Evolutionary conservation across 257 asterid genomes (phyloP).

Genomic region (Capsicum pubescens): DNA sequence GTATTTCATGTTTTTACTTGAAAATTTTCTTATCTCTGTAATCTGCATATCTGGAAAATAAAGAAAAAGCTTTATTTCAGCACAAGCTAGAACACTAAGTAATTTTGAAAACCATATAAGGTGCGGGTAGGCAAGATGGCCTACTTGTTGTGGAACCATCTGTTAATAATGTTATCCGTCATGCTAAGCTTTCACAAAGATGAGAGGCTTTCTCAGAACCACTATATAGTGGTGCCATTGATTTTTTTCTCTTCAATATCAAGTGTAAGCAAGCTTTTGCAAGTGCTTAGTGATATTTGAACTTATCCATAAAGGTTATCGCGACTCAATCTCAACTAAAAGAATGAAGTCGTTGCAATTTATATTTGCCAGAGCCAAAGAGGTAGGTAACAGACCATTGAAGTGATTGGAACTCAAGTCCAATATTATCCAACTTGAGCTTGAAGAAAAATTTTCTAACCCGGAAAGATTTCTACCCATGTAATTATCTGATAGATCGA

Average conservation of each 20-base stretch:
- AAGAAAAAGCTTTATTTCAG: too few relatives aligned
- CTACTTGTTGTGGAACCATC: too few relatives aligned
- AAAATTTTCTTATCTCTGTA: not conserved
- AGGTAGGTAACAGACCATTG: not conserved
- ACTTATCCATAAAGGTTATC: slow-evolving; percentile 36
- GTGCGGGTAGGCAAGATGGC: too few relatives aligned
- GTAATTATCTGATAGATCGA: slow-evolving; percentile 10
- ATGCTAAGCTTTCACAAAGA: not conserved
- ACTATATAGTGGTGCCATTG: slow-evolving; percentile 26
- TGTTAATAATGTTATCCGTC: not conserved
- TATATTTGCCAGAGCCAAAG: not conserved
- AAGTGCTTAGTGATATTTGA: slow-evolving; percentile 9
- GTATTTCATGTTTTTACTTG: not conserved
- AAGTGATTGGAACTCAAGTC: not conserved
- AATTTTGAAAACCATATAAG: too few relatives aligned
- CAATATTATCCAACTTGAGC: not conserved
- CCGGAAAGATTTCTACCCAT: not conserved
- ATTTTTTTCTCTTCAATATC: slow-evolving; percentile 39
- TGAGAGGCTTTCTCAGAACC: not conserved
- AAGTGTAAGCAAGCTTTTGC: slow-evolving; percentile 28
- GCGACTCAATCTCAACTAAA: slow-evolving; percentile 26
- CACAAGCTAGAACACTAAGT: too few relatives aligned
- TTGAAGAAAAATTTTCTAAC: not conserved
- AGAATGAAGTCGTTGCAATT: not conserved
- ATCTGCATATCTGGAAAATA: not conserved